Base-by-base conservation (phyloP, 768 basidiomycete species). In the Hericium coralloides region DNA sequence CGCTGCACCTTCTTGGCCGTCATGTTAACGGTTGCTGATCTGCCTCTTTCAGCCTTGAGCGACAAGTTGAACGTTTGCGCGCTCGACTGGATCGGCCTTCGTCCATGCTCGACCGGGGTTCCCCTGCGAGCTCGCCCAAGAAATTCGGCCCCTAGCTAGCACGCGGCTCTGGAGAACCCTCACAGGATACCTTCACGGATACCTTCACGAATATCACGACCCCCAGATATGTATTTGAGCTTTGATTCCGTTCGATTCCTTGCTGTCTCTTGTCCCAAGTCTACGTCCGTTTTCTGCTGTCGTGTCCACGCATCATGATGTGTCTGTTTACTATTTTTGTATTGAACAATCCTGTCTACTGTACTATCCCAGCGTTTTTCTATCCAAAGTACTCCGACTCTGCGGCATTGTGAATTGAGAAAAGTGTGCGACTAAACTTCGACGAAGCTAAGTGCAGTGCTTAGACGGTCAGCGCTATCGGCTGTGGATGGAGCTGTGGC, bases 1-100 rank as follows among this genome's bases (percentile, higher is more conserved):
- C 52, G 84, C 68, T 41, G 17, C 37, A 17, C 52, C 12, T 17
- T 47, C 8, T 22, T 49, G 0, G 7, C n/a, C 37, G 14, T 12
- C 12, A 12, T 37, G 18, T 2, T 18, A n/a, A 3, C 20, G 37
- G 26, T 38, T n/a, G 12, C 22, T 56, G 23, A 36, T 6, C 4
- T 43, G 4, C 22, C 55, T 14, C 43, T 39, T 20, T 22, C 49
- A 48, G 50, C 17, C 39, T 61, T 17, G 45, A 55, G 37, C 45
- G 37, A 17, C 48, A 41, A n/a, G 51, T 45, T 10, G 49, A 37
- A 23, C 15, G 51, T 39, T 23, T 43, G 41, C 51, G 49, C 5
- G 14, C 31, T 20, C 47, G 51, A 41, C 14, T 51, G 4, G 55
- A 56, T n/a, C 45, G 49, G 17, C 31, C 38, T 4, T 20, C 55